phyloP scores from a whole-genome alignment of 805 yeast genomes.

The Sugiyamaella smithiae region DNA sequence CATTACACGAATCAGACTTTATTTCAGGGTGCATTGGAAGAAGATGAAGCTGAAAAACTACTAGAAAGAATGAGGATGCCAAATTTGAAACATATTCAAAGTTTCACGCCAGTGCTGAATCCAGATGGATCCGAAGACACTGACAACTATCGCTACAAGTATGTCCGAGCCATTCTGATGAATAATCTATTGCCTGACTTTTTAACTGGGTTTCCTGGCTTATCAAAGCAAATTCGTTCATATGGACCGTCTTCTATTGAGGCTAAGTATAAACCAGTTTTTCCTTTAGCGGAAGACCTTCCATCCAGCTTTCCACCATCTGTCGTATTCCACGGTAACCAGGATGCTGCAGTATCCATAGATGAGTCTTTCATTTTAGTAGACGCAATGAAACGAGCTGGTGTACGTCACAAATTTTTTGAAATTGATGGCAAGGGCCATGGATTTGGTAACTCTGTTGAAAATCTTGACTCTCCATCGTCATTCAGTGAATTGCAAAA shows the following conservation, averaged over 20 bases:
- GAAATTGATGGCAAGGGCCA: constrained; percentile 1
- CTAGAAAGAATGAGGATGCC: background rate
- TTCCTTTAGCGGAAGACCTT: constrained; percentile 1
- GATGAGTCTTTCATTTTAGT: constrained; percentile 3
- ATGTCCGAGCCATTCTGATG: constrained; percentile 10
- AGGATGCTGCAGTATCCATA: constrained; percentile 7
- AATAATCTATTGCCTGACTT: constrained; percentile 6
- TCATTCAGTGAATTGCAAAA: background rate
- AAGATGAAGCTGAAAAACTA: background rate
- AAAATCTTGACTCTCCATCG: background rate
- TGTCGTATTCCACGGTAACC: constrained; percentile 1
- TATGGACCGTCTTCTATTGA: background rate
- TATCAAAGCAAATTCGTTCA: background rate
- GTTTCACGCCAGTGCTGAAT: constrained; percentile 2
- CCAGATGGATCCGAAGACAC: constrained; percentile 7
- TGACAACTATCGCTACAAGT: constrained; percentile 3
- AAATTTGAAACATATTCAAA: background rate
- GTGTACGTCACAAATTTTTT: background rate
- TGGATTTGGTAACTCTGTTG: constrained; percentile 1
- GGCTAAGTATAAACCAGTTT: background rate
- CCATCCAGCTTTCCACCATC: constrained; percentile 4
- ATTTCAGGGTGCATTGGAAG: background rate
- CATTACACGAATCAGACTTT: background rate
- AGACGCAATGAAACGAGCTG: background rate
- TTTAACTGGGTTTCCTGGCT: background rate